Base-by-base conservation (phyloP, 441 rosid species). In the Populus hybrid region DNA sequence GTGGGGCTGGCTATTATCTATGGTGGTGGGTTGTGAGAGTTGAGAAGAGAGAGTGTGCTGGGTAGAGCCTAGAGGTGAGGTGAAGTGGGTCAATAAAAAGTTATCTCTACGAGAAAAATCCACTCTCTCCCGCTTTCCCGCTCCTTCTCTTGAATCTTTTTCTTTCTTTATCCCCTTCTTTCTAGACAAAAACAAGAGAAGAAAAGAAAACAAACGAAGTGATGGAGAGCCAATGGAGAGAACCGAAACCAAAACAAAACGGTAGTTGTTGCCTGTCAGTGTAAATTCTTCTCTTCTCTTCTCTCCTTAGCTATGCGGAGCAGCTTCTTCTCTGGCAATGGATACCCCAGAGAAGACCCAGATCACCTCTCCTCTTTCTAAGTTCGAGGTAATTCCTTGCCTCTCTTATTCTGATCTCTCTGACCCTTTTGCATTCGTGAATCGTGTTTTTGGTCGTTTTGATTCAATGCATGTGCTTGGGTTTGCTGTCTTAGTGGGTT, bases 291-390 rank as follows among this genome's bases (percentile, higher is more conserved):
- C 5, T 46, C 18, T 46, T 53, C 59, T 53, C 8, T 53, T 5
- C 61, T 53, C 11, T 42, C 53, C 30, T 78, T 50, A 40, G 66
- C 73, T 82, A 84, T 79, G 85, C 75, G 61, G 81, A 75, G 83
- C 67, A 68, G 75, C 75, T 78, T 42, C 77, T 78, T 86, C 77
- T 67, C 34, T 53, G 64, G 77, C 80, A 69, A 91, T 92, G 97
- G 95, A 88, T 72, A 91, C 89, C 35, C 85, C 91, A 1, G 82
- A 81, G 88, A 91, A 88, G 83, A 53, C 88, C 69, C 89, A 87
- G 88, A 89, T 88, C 84, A 82, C 81, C 64, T 78, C 90, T 72
- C 84, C 92, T 46, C 83, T 87, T 76, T 86, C 97, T 23, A 92
- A 90, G 81, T 85, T 91, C 76, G 96, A 90, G 97, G 98, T 91